Conservation (phyloP, 2,329 filamentous ascomycete species). For the Decorospora gaudefroyi region DNA sequence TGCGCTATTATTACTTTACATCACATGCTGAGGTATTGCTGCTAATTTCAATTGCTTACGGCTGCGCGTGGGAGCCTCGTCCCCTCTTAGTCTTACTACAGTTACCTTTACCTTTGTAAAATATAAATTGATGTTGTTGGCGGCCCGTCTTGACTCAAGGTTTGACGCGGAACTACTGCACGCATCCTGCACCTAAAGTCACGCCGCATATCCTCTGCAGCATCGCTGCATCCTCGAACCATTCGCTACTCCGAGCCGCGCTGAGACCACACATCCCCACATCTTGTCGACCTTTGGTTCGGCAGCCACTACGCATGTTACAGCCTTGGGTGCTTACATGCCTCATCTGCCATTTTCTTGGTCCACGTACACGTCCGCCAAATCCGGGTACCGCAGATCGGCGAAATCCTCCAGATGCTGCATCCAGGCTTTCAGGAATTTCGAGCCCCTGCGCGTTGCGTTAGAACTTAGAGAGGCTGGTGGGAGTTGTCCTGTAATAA, state of each 20-base stretch:
- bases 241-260: slow-evolving; percentile 6
- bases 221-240: slow-evolving; percentile 8
- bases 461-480: slow-evolving; percentile 23
- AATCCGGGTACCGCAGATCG: slow-evolving; percentile 85
- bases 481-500: slow-evolving; percentile 14
- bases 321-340: slow-evolving; percentile 5
- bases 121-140: slow-evolving; percentile 11
- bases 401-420: slow-evolving; percentile 84
- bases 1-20: too few species aligned
- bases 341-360: slow-evolving; percentile 30
- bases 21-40: too few species aligned
- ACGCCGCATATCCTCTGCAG: slow-evolving; percentile 9
- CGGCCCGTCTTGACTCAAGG: slow-evolving; percentile 4
- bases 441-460: slow-evolving; percentile 66
- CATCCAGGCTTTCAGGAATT: slow-evolving; percentile 91
- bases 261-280: slow-evolving; percentile 8
- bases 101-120: too few species aligned
- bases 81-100: too few species aligned
- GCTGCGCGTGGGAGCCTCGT: too few species aligned
- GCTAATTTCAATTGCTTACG: too few species aligned
- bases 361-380: slow-evolving; percentile 53
- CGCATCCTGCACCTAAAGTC: slow-evolving; percentile 9
- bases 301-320: slow-evolving; percentile 11
- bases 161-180: slow-evolving; percentile 17
- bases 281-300: slow-evolving; percentile 2